Base-by-base conservation (phyloP, 2,329 filamentous ascomycete genomes). In the Aspergillus hortae region DNA sequence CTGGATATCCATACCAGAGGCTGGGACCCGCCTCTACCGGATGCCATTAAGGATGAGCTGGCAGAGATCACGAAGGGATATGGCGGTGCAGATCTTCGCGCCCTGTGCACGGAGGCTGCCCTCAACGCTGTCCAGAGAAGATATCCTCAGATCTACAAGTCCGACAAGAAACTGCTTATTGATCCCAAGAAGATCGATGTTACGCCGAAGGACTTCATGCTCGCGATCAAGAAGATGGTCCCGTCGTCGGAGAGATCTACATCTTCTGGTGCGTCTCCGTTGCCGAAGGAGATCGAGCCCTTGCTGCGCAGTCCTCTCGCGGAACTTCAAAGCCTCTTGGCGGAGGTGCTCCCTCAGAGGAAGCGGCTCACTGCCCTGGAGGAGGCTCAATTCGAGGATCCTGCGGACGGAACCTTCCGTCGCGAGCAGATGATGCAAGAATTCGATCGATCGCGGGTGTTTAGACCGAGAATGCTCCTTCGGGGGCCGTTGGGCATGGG, bases 81-180 rank as follows among this genome's bases (percentile, higher is more conserved):
- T 62, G 94, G 92, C 56, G 94, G 94, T 80, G 94, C 94, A 25
- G 94, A 99, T 73, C 76, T 99, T 57, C 86, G 94, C 56, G 92
- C 94, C 11, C 80, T 99, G 30, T 97, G 92, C 71, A 99, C 94
- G 0, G 94, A 99, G 76, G 92, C 94, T 33, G 90, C 94, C 3
- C 78, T 99, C 53, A 99, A 99, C 69, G 88, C 94, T 2, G 94
- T 99, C 21, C 94, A 99, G 71, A 83, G 94, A 62, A 92, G 89
- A 3, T 99, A 95, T 66, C 94, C 94, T 14, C 94, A 99, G 65
- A 96, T 99, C 56, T 99, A 99, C 75, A 83, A 84, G 21, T 92
- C 92, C 0, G 86, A 89, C 58, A 86, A 95, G 68, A 96, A 96
- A 74, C 83, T 97, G 30, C 75, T 95, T 41, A 94, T 99, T 52